A percentile compares a stretch with the other conserved stretches of the same genome.
phyloP scores from a whole-genome alignment of 495 filamentous ascomycete species.

The Hypoxylon fragiforme region DNA sequence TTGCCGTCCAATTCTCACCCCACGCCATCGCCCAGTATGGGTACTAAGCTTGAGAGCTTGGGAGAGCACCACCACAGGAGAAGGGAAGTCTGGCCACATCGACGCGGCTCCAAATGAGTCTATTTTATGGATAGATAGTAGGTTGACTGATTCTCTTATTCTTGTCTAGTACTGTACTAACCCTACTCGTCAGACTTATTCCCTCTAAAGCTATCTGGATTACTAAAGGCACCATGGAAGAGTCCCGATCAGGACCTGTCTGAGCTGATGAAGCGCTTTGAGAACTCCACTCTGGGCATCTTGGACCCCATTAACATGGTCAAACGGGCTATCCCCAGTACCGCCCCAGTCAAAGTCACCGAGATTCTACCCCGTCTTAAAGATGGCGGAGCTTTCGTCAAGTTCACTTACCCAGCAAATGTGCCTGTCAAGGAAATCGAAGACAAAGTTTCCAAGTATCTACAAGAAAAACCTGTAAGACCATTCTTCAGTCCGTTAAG shows the following conservation, averaged over 20 bases:
- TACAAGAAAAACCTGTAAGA: conserved; percentile 71
- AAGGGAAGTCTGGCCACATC: conserved; percentile 76
- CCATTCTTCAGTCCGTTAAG: conserved; percentile 89
- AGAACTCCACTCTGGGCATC: conserved; percentile 59
- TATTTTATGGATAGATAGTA: conserved; percentile 89
- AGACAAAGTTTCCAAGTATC: conserved; percentile 45
- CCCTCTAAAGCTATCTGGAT: conserved; percentile 72
- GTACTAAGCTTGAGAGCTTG: conserved; percentile 23
- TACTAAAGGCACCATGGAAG: conserved; percentile 63
- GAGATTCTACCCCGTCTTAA: conserved; percentile 81
- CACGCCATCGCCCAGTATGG: conserved; percentile 28
- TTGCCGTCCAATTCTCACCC: conserved; percentile 16
- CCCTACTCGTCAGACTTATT: conserved; percentile 66
- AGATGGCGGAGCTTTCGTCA: conserved; percentile 93
- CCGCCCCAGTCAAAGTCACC: conserved; percentile 67
- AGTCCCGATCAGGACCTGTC: conserved; percentile 55
- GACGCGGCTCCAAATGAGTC: conserved; percentile 68
- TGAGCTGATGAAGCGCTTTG: conserved; percentile 64
- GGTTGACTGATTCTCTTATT: not conserved
- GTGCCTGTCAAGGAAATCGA: conserved; percentile 63
- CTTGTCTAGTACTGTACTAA: conserved; percentile 5
- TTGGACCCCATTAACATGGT: conserved; percentile 67
- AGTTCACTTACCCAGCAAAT: conserved; percentile 66
- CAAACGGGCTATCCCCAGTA: conserved; percentile 60
- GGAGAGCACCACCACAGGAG: conserved; percentile 52